Evolutionary conservation across 371 early-diverging fungal genomes (phyloP), one percentile per base, ranked within the genome.

Genomic region (Apophysomyces elegans): DNA sequence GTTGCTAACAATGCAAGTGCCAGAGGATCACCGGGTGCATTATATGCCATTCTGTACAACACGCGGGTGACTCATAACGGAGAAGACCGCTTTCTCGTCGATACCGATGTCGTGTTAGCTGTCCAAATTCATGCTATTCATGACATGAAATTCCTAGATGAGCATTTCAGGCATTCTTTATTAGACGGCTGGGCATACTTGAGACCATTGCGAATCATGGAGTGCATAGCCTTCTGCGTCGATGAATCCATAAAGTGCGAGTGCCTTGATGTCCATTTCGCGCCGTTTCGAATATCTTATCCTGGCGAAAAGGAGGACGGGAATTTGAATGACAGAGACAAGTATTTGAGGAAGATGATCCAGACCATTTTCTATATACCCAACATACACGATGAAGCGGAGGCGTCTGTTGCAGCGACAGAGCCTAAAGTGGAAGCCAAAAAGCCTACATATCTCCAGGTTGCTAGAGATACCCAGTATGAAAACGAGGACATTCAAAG

Each of bases 1-100:
- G 74, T 83, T 69, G 74, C 81, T 80, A 83, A 58, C 78, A 78
- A 8, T 76, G 79, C 1, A 44, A 80, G 12, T 63, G 80, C 0
- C 74, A 77, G 12, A 73, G 79, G 47, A 75, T 74, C 50, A 66
- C 74, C 11, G 64, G 75, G 0, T 71, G 76, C 2, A 73, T 79
- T 0, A 62, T 83, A 13, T 35, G 79, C 79, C 1, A 75, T 83
- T 12, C 76, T 83, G 46, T 73, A 75, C 60, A 77, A 76, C 61
- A 71, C 72, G 8, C 64, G 68, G 6, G 59, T 75, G 9, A 76
- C 62, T 14, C 73, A 74, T 3, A 56, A 62, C 0, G 58, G 67
- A 32, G 61, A 69, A n/a, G 74, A 76, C 13, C 64, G 59, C 1
- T 66, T 73, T 44, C 45, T 69, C 1, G 72, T 79, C n/a, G 72